Conservation (phyloP, 208 protist species). For the Acanthamoeba quina region DNA sequence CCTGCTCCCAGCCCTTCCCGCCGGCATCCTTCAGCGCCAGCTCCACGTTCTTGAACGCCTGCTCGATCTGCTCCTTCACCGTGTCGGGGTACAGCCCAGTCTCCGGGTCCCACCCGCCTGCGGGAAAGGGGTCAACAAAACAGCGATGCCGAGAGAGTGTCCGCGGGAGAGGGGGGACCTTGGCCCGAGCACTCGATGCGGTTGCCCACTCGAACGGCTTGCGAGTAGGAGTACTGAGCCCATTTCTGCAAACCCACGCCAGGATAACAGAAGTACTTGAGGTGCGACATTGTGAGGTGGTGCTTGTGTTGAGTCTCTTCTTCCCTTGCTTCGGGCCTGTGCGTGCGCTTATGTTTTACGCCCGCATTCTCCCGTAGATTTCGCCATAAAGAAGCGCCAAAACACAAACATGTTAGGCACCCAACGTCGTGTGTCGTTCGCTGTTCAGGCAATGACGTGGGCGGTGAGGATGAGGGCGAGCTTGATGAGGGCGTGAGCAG, state of each 20-base stretch:
- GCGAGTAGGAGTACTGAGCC: slow-evolving; percentile 49
- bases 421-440: neutral
- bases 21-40: slow-evolving; percentile 39
- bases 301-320: neutral
- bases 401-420: neutral
- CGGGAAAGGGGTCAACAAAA: neutral
- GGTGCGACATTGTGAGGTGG: slow-evolving; percentile 3
- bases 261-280: slow-evolving; percentile 20
- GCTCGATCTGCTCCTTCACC: slow-evolving; percentile 37
- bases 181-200: slow-evolving; percentile 54
- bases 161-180: neutral
- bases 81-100: slow-evolving; percentile 19
- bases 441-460: neutral
- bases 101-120: slow-evolving; percentile 58
- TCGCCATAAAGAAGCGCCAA: neutral
- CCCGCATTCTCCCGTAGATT: neutral
- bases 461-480: slow-evolving; percentile 66
- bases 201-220: slow-evolving; percentile 9
- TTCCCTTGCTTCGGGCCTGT: too few species aligned
- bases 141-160: too few species aligned
- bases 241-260: neutral
- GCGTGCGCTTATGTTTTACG: too few species aligned
- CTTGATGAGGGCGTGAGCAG: slow-evolving; percentile 57
- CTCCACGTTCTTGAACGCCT: slow-evolving; percentile 61
- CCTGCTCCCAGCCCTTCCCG: slow-evolving; percentile 27